phyloP scores from a whole-genome alignment of 2,329 filamentous ascomycete genomes.

The Nectriaceae sp. region DNA sequence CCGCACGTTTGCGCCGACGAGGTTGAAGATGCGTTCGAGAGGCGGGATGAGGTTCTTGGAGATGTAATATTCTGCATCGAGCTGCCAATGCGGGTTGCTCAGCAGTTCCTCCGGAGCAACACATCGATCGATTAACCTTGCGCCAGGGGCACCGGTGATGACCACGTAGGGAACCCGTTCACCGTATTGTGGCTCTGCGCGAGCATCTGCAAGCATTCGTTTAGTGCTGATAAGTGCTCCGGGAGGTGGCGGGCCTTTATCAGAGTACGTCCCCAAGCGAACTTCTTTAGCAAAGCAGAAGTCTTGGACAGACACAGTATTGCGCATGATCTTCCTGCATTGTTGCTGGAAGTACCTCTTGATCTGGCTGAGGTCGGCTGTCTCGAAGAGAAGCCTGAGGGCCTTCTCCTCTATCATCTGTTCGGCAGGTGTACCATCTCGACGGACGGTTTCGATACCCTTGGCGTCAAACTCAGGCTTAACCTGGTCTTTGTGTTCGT shows the following conservation, averaged over 20 bases:
- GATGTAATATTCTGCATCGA: conserved; percentile 97
- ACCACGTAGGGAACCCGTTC: conserved; percentile 96
- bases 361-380: conserved; percentile 82
- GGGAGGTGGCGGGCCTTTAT: conserved; percentile 76
- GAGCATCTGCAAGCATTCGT: conserved; percentile 82
- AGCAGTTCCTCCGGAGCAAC: conserved; percentile 85
- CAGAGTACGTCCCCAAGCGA: conserved; percentile 79
- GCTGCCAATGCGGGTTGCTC: conserved; percentile 71
- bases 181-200: conserved; percentile 89
- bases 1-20: conserved; percentile 88
- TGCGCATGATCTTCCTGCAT: conserved; percentile 89
- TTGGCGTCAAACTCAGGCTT: conserved; percentile 95
- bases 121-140: conserved; percentile 84
- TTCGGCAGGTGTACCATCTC: conserved; percentile 92
- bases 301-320: conserved; percentile 86
- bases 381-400: conserved; percentile 85
- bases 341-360: conserved; percentile 89
- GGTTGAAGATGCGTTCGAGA: conserved; percentile 92
- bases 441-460: conserved; percentile 94
- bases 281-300: conserved; percentile 96
- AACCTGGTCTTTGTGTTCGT: conserved; percentile 73
- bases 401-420: conserved; percentile 96
- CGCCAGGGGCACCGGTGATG: conserved; percentile 81
- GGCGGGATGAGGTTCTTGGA: conserved; percentile 93
- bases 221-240: conserved; percentile 87